Base-by-base conservation (phyloP, 2,329 filamentous ascomycete species). In the Botrytis porri region DNA sequence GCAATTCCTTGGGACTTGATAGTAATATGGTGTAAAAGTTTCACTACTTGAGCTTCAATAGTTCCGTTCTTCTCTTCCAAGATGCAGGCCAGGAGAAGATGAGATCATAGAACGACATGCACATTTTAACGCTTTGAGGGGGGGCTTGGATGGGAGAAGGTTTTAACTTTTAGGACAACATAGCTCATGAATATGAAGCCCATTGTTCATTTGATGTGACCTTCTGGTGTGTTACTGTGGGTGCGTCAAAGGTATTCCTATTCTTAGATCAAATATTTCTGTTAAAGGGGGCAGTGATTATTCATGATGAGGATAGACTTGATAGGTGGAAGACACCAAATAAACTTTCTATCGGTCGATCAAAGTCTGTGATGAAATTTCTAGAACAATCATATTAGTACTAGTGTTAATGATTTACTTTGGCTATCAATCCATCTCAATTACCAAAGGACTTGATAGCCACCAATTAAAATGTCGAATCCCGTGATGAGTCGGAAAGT, bases 91-190 rank as follows among this genome's bases (percentile, higher is more conserved):
- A 29, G 7, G 14, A 32, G 32, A 18, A 1, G 9, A 9, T 29
- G 3, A 29, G 16, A 54, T 29, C 4, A 29, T 1, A 54, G 1
- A 5, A 45, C 4, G n/a, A 1, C 25, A 16, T 1, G 3, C 18
- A 29, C 8, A 18, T 6, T 8, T 54, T 29, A 18, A 29, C 7
- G 1, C 51, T 29, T 29, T 25, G 4, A 29, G n/a, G 32, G n/a
- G 32, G 14, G 6, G 10, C 10, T n/a, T 51, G n/a, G 14, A 9
- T 32, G 6, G 51, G 29, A n/a, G n/a, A 57, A 32, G 10, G 14
- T 0, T 8, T 57, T 18, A 3, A 18, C n/a, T 57, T 29, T 6
- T 18, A 29, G n/a, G 51, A 29, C 4, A n/a, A 29, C 6, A 32
- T 57, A 29, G 16, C n/a, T 29, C 6, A 16, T 6, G 10, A 16